Evolutionary conservation across 306 rosid genomes (phyloP), one percentile per base, ranked within the genome.

Genomic region (Dalbergia oliveri): DNA sequence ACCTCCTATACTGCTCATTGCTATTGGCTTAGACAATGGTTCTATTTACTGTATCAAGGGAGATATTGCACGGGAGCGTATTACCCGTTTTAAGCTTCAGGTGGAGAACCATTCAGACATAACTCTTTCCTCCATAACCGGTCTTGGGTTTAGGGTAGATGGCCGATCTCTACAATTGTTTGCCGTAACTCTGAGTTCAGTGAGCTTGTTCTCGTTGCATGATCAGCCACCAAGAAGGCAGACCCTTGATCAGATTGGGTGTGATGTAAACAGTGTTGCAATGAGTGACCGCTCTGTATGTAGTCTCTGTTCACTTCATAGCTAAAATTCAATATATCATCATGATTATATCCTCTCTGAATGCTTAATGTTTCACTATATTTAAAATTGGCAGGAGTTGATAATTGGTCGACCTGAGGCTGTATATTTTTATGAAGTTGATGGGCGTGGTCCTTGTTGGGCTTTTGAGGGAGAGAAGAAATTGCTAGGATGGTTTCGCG

Each of bases 361-460:
- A 86, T 57, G 53, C 54, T 88, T 68, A 83, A 31, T 31, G 39
- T 71, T 45, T 63, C 57, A 37, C 67, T 79, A 65, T 83, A 73
- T 83, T 80, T 19, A 21, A 75, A 64, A 18, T 78, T 64, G 68
- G 59, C 86, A 93, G 97, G 98, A 95, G 84, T 83, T 95, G 79
- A 93, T 95, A 87, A 79, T 95, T 73, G 99, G 98, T 73, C 89
- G 99, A 73, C 91, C 94, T 31, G 99, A 95, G 87, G 99, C 99
- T 7, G 97, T 93, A 8, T 95, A 91, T 80, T 93, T 95, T 84
- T 95, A 95, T 78, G 99, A 95, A 87, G 92, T 95, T 85, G 99
- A 95, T 84, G 99, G 99, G 8, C 99, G 97, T 68, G 99, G 99
- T 82, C 99, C 99, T 34, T 95, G 99, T 83, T 95, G 98, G 99